Base-by-base conservation (phyloP, 495 filamentous ascomycete genomes). In the Acidomyces sp. region DNA sequence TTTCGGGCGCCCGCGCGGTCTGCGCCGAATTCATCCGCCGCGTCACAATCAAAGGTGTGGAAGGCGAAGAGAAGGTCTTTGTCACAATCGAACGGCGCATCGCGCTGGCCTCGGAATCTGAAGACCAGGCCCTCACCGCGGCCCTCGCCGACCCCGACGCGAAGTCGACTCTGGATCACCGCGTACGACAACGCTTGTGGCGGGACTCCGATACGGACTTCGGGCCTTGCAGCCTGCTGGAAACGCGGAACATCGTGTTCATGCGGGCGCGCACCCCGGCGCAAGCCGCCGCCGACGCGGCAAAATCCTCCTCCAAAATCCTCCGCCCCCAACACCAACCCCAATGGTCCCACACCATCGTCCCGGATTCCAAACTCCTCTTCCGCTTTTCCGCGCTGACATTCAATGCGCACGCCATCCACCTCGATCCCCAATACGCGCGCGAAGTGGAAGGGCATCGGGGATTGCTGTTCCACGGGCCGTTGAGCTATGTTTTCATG, bases 321-420 rank as follows among this genome's bases (percentile, higher is more conserved):
- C 41, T 40, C 24, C 24, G 24, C 49, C 57, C 60, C 12, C 53
- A 49, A 22, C 41, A 55, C n/a, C 33, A 57, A 7, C 68, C 79
- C 3, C 63, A 71, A n/a, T 77, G 78, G 49, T 68, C 64, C 13
- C 70, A 80, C 54, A 62, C 58, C 1, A 62, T 92, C 12, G 63
- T 52, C 0, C 82, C 83, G 0, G 76, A 74, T 12, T 61, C 68
- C 3, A 61, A 68, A 17, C 65, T 93, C 0, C 70, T 93, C 21
- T 88, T 86, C 60, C 75, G 82, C n/a, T 93, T 80, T 62, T 83
- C 77, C 21, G 82, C 82, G 0, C 68, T 93, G 13, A 85, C 78
- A 4, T 85, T 80, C 68, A 93, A 93, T 57, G 80, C 83, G 4
- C 85, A 93, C 54, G 62, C 67, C 4, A 92, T 93, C 41, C 85